Evolutionary conservation across 1,139 yeast genomes (phyloP).

Genomic region (Candida smagusa): DNA sequence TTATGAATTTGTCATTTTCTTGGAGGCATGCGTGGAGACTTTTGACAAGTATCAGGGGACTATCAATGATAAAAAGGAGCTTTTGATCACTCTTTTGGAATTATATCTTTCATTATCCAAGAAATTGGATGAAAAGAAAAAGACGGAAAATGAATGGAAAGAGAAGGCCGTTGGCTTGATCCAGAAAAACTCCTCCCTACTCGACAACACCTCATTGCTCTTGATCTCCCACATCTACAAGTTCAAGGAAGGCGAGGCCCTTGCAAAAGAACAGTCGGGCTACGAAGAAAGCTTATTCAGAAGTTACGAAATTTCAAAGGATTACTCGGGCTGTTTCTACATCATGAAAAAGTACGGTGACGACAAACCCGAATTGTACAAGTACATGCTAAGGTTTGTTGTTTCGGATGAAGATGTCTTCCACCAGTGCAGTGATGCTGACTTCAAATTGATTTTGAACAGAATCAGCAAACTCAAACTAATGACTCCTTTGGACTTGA

Average conservation of each 20-base stretch:
- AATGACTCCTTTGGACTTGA: constrained; percentile 72
- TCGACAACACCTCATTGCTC: constrained; percentile 61
- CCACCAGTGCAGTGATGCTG: constrained; percentile 50
- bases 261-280: constrained; percentile 38
- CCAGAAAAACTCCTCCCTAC: constrained; percentile 32
- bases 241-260: constrained; percentile 47
- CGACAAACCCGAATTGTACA: constrained; percentile 61
- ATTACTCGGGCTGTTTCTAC: constrained; percentile 54
- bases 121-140: constrained; percentile 26
- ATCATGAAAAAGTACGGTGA: constrained; percentile 60
- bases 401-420: constrained; percentile 57
- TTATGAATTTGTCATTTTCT: constrained; percentile 84
- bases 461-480: constrained; percentile 52
- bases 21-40: constrained; percentile 86
- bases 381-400: constrained; percentile 62
- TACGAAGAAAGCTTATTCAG: constrained; percentile 66
- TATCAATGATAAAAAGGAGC: constrained; percentile 63
- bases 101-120: constrained; percentile 65
- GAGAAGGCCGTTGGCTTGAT: constrained; percentile 59
- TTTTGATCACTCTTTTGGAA: constrained; percentile 77
- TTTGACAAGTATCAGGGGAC: constrained; percentile 77
- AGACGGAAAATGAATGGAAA: constrained; percentile 47
- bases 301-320: constrained; percentile 55
- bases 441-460: constrained; percentile 48
- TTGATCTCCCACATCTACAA: constrained; percentile 65